A percentile compares a stretch with the other conserved stretches of the same genome.
Evolutionary conservation across 768 basidiomycete species (phyloP).

Genomic region (Boletus sp.): DNA sequence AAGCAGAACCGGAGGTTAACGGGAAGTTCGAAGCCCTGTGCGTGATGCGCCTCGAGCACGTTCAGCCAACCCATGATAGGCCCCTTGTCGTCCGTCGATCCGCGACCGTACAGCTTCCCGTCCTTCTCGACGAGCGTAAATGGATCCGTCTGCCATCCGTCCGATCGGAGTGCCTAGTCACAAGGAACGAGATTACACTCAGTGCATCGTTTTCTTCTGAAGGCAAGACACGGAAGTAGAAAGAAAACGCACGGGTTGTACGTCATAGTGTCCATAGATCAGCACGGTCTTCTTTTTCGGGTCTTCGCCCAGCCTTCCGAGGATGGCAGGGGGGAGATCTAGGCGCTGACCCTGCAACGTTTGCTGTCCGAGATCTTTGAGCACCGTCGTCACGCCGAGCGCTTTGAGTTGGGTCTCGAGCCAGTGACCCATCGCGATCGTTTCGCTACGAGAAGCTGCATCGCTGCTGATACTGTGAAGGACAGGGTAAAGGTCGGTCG

Average conservation of each 20-base stretch:
- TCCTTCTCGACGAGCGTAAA: slow-evolving; percentile 63
- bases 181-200: neutral
- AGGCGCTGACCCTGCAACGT: slow-evolving; percentile 67
- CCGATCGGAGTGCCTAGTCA: slow-evolving; percentile 45
- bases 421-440: slow-evolving; percentile 85
- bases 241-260: slow-evolving; percentile 68
- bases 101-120: slow-evolving; percentile 76
- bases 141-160: slow-evolving; percentile 89
- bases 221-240: neutral
- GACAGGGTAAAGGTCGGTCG: neutral
- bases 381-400: slow-evolving; percentile 76
- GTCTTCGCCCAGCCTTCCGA: slow-evolving; percentile 81
- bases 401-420: slow-evolving; percentile 68
- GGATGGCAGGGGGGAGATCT: slow-evolving; percentile 76
- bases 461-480: slow-evolving; percentile 64
- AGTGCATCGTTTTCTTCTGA: neutral
- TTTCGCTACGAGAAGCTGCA: slow-evolving; percentile 67
- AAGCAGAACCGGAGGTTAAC: slow-evolving; percentile 92
- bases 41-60: slow-evolving; percentile 79
- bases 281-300: slow-evolving; percentile 90
- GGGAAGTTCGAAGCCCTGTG: slow-evolving; percentile 67
- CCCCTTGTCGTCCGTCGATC: slow-evolving; percentile 92
- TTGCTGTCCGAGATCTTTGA: slow-evolving; percentile 77
- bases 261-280: slow-evolving; percentile 94
- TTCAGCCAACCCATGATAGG: slow-evolving; percentile 89